A percentile compares a stretch with the other conserved stretches of the same genome.
These are phyloP conservation scores for Paecilomyces fulvus DNA, from an alignment of 2,329 filamentous ascomycete species.

Conservation along the genomic window DNA sequence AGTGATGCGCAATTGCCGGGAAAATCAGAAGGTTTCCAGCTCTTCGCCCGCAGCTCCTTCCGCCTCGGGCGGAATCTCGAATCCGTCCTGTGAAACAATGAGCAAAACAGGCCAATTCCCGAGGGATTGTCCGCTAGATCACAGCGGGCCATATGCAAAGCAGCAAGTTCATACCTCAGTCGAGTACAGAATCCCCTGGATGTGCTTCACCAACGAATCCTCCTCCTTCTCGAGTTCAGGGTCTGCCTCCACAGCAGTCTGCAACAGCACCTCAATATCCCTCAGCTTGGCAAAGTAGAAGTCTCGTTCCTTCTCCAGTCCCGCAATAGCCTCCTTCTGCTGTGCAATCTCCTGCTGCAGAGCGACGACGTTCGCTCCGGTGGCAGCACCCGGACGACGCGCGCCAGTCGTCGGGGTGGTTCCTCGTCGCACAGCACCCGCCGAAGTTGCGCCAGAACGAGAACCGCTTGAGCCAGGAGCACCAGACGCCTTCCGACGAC, in stretches of 20 bases:
- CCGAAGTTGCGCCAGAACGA: conserved; percentile 41
- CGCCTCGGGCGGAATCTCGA: conserved; percentile 23
- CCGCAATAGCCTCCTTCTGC: conserved; percentile 90
- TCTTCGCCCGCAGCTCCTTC: conserved; percentile 18
- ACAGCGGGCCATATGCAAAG: neutral
- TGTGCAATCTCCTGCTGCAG: conserved; percentile 78
- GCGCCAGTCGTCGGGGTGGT: conserved; percentile 54
- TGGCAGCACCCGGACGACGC: conserved; percentile 35
- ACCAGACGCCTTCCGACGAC: conserved; percentile 69
- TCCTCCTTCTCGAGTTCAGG: conserved; percentile 92
- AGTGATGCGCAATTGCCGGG: conserved; percentile 8
- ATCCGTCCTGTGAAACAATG: conserved; percentile 18
- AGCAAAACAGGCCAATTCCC: neutral
- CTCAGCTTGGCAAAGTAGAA: conserved; percentile 99
- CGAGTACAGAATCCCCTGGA: conserved; percentile 93
- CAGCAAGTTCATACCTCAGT: conserved; percentile 60
- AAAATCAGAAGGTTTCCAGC: conserved; percentile 22
- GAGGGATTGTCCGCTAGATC: neutral
- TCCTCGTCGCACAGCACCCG: conserved; percentile 45
- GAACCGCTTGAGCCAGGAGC: conserved; percentile 45
- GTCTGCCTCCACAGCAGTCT: conserved; percentile 86
- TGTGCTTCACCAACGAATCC: conserved; percentile 84
- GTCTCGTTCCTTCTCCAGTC: conserved; percentile 90
- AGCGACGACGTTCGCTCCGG: conserved; percentile 57
- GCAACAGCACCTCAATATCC: conserved; percentile 90